Base-by-base conservation (phyloP, 1,284 basidiomycete species). In the Pholiota adiposa region DNA sequence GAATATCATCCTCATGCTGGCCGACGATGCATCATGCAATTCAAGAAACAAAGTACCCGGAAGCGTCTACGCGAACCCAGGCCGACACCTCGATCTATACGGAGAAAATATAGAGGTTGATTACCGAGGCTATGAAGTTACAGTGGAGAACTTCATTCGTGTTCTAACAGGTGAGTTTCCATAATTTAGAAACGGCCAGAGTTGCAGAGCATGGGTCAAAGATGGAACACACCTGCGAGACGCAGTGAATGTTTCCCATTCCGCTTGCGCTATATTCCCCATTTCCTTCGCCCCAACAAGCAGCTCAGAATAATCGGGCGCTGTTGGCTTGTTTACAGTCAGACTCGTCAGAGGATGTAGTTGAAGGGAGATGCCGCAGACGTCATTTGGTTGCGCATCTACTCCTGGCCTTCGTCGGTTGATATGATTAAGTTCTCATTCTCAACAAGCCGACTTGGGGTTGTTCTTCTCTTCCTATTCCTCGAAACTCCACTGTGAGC, bases 1-100 rank as follows among this genome's bases (percentile, higher is more conserved):
- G 14, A 96, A 99, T 71, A 98, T 99, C 72, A 97, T 99, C 73
- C 87, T 99, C 52, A 99, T 99, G 97, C 84, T 99, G 43, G 95
- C 96, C 3, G 97, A 99, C 75, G 97, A 99, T 71, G 93, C 88
- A 1, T 94, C 97, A 0, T 99, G 97, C 72, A 98, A 98, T 71
- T 70, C 94, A 4, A 86, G 97, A 25, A 99, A 99, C 76, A 88
- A 87, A 55, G 97, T 95, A 70, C 91, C 97, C 0, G 97, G 92
- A 0, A 92, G 90, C 34, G 95, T 99, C 0, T 98, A 94, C 72
- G 89, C 94, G 11, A 92, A 93, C 67, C 80, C 87, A 0, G 89
- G 88, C 4, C 84, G 89, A 19, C 81, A 85, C 36, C 79, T 97
- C 2, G 97, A 99, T 70, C 79, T 99, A 27, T 99, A 98, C 67